Evolutionary conservation across 148 eudicot species (phyloP), one percentile per base, ranked within the genome.

Genomic region (Polygonum aviculare): DNA sequence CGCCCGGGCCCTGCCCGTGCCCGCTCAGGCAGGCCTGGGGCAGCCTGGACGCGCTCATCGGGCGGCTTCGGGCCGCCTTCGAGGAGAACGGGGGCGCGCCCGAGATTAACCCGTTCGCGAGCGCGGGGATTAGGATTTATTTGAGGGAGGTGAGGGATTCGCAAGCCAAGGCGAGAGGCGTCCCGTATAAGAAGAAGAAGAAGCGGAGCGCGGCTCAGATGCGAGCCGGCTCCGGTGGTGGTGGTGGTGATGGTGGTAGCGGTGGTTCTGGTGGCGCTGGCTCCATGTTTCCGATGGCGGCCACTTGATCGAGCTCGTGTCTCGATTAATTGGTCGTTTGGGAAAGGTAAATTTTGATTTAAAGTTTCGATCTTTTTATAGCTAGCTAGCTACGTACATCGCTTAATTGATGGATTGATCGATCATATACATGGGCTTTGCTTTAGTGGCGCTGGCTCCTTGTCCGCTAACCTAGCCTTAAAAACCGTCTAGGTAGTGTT

Each of bases 11-110:
- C 10, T 87, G 90, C 74, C 81, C 88, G 33, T 87, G 90, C 75
- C 90, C 88, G 0, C 80, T 85, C 0, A 80, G 82, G 75, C 90
- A 87, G 76, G 90, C 90, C 36, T 87, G 90, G 90, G 90, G 90
- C 2, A 87, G 90, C 79, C 87, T 87, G 2, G 90, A 87, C 21
- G 90, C 90, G 0, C 88, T 87, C 48, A 81, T 87, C 4, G 90
- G 90, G 0, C 74, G 90, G 39, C 88, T 87, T 21, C 55, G 90
- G 31, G 88, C 90, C 0, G 90, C 90, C 5, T 87, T 85, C 50
- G 90, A 87, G 55, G 90, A 87, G 74, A 87, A 84, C 33, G 90
- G 90, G 8, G 88, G 90, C 12, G 21, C 67, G 2, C 85, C 83
- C 1, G 88, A 87, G 74, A 80, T 51, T 0, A 87, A 87, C 22